Evolutionary conservation across 1,284 basidiomycete genomes (phyloP).

Genomic region (Leccinum glutinopallens): DNA sequence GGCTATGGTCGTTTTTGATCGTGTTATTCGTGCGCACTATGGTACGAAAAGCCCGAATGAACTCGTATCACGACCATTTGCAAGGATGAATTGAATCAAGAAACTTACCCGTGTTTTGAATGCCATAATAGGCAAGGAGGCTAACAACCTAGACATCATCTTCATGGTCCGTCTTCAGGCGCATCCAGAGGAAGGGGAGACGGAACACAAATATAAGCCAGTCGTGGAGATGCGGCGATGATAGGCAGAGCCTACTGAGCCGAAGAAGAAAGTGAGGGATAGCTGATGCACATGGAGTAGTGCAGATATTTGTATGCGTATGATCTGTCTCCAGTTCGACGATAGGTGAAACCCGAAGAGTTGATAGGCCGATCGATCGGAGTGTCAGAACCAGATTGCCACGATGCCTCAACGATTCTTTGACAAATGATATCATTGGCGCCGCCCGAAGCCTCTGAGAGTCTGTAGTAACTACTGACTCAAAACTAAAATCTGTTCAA

Average conservation of each 20-base stretch:
- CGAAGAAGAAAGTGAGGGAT: background rate
- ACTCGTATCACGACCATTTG: background rate
- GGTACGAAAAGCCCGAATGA: background rate
- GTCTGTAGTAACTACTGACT: background rate
- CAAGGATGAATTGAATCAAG: background rate
- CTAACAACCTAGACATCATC: background rate
- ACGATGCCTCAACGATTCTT: background rate
- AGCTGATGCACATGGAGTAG: background rate
- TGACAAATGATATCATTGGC: background rate
- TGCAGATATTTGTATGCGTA: background rate
- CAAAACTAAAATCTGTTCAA: background rate
- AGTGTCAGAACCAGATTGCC: background rate
- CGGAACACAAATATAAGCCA: constrained; percentile 17
- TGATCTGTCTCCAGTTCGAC: background rate
- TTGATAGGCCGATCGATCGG: constrained; percentile 4
- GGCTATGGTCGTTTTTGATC: constrained; percentile 46
- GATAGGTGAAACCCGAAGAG: background rate
- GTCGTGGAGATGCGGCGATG: constrained; percentile 12
- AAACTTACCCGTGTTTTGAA: constrained; percentile 22
- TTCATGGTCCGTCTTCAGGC: background rate
- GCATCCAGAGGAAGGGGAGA: background rate
- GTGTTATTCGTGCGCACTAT: constrained; percentile 45
- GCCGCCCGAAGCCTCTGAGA: background rate
- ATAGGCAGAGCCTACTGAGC: background rate
- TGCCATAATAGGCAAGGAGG: background rate